These are phyloP conservation scores for Asparagopsis taxiformis DNA, from an alignment of 31 red algal genomes.

Conservation along the genomic window DNA sequence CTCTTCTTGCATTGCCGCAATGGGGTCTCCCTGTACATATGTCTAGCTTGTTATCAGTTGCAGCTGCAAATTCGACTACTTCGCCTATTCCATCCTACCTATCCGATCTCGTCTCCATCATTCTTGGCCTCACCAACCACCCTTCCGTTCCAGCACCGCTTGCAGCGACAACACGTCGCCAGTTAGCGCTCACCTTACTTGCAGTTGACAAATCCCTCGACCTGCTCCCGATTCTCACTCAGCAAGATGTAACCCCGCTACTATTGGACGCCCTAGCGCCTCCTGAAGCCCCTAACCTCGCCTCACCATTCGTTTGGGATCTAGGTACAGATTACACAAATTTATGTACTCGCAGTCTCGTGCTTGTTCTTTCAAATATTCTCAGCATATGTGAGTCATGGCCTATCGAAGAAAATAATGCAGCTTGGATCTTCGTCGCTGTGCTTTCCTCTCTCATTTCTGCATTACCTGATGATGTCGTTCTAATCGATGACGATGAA, in stretches of 20 bases:
- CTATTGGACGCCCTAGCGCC: conserved; percentile 1
- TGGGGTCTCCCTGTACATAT: neutral
- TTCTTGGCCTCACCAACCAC: neutral
- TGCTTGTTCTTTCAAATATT: neutral
- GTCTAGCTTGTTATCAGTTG: neutral
- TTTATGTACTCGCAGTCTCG: neutral
- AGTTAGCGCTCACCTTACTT: neutral
- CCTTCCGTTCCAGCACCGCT: neutral
- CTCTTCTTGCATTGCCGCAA: neutral
- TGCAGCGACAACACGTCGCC: neutral
- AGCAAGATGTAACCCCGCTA: neutral
- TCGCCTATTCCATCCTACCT: neutral
- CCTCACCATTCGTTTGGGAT: conserved; percentile 8
- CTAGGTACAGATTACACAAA: neutral
- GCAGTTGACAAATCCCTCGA: neutral
- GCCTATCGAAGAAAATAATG: neutral
- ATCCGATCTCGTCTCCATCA: neutral
- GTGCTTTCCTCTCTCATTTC: conserved; percentile 3
- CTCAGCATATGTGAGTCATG: neutral
- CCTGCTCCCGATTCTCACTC: neutral
- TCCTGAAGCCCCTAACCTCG: neutral
- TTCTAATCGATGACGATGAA: conserved; percentile 6
- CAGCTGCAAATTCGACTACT: neutral
- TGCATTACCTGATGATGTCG: conserved; percentile 5
- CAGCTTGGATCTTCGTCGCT: neutral